Evolutionary conservation across 2,329 filamentous ascomycete species (phyloP).

Genomic region (Onygenales sp.): DNA sequence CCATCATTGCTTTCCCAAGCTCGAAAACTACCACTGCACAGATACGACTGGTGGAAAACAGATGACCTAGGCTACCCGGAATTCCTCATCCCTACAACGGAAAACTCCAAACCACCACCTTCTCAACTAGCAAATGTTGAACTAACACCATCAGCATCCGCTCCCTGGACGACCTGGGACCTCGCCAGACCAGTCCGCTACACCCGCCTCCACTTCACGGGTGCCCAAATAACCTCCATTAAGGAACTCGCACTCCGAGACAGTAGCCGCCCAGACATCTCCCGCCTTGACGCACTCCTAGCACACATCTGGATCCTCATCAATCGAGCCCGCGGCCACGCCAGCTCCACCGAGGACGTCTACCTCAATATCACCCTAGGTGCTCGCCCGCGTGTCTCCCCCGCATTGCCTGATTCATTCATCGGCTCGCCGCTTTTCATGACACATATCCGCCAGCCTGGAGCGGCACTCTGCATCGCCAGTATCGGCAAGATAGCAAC

Average conservation of each 20-base stretch:
- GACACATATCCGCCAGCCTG: constrained; percentile 22
- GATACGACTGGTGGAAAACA: too few species aligned
- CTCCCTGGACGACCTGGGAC: too few species aligned
- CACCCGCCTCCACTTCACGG: constrained; percentile 29
- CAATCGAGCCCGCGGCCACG: constrained; percentile 29
- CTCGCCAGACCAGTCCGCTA: constrained; percentile 20
- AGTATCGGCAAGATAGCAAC: too few species aligned
- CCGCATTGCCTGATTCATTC: constrained; percentile 32
- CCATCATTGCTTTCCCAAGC: too few species aligned
- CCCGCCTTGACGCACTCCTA: constrained; percentile 37
- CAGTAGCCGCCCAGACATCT: constrained; percentile 17
- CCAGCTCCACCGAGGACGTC: constrained; percentile 19
- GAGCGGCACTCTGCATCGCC: constrained; percentile 13
- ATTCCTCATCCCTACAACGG: constrained; percentile 20
- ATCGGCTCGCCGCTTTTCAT: constrained; percentile 38
- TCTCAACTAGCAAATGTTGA: constrained; percentile 33
- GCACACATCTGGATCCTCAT: constrained; percentile 40
- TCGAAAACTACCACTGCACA: too few species aligned
- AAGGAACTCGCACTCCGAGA: constrained; percentile 14
- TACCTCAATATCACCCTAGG: constrained; percentile 36
- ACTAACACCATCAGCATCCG: constrained; percentile 30
- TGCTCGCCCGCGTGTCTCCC: constrained; percentile 28
- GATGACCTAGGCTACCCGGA: constrained; percentile 26
- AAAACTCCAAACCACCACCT: constrained; percentile 20
- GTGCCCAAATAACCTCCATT: constrained; percentile 25